Conservation (phyloP, 345 rosid species). For the Eucalyptus brandiana region DNA sequence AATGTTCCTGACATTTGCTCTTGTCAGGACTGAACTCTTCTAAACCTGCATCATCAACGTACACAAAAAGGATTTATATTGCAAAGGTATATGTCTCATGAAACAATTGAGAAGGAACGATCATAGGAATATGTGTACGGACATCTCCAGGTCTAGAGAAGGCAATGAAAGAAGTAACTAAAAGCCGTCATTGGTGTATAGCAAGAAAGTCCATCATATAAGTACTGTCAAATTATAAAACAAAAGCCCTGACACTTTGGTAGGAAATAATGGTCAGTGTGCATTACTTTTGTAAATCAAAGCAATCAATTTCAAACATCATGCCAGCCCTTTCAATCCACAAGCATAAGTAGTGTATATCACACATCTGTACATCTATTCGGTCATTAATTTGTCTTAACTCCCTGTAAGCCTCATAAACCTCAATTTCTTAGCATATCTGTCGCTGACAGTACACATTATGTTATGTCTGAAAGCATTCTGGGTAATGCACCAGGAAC, state of each 20-base stretch:
- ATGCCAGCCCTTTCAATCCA: not conserved
- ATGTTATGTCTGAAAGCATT: not conserved
- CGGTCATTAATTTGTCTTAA: not conserved
- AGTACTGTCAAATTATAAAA: not conserved
- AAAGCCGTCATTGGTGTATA: not conserved
- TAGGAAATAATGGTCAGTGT: not conserved
- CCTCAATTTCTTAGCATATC: not conserved
- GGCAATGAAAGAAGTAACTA: not conserved
- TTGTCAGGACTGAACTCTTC: conserved; percentile 78
- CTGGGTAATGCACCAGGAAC: not conserved
- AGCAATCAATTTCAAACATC: not conserved
- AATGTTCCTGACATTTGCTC: conserved; percentile 91
- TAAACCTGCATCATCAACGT: conserved; percentile 43
- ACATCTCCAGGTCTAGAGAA: not conserved
- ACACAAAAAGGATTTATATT: not conserved
- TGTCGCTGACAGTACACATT: not conserved
- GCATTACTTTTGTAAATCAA: not conserved
- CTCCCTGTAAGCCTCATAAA: not conserved
- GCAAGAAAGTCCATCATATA: not conserved
- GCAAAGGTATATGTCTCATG: not conserved
- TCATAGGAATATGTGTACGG: not conserved
- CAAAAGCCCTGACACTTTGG: not conserved
- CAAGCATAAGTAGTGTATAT: not conserved
- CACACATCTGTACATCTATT: not conserved
- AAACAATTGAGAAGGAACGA: not conserved